Evolutionary conservation across 2,329 filamentous ascomycete genomes (phyloP).

Genomic region (Epichloe hybrida): DNA sequence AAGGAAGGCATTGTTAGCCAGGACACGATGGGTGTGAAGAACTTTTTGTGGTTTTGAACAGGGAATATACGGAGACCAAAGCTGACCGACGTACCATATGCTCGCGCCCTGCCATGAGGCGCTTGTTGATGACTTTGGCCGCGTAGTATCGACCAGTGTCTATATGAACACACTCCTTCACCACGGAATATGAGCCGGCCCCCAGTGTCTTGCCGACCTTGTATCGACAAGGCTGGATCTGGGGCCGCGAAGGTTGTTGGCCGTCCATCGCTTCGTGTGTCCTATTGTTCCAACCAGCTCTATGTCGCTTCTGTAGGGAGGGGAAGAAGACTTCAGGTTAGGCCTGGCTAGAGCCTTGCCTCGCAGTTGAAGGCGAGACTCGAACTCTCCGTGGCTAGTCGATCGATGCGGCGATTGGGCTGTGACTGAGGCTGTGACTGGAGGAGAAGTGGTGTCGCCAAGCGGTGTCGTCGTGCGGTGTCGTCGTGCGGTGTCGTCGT

Average conservation of each 20-base stretch:
- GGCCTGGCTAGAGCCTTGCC: background rate
- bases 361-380: background rate
- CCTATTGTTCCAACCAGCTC: background rate
- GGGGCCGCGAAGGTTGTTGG: constrained; percentile 29
- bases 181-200: constrained; percentile 92
- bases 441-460: background rate
- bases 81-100: constrained; percentile 73
- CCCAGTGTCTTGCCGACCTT: constrained; percentile 97
- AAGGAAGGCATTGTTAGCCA: background rate
- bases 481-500: background rate
- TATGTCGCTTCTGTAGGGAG: background rate
- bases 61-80: background rate
- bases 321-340: background rate
- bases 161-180: constrained; percentile 98
- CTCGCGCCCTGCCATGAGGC: constrained; percentile 90
- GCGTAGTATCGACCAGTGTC: constrained; percentile 97
- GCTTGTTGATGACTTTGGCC: constrained; percentile 98
- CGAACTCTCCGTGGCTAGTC: background rate
- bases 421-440: no score
- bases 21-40: background rate
- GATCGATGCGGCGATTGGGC: background rate
- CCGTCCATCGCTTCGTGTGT: constrained; percentile 11
- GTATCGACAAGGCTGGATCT: constrained; percentile 91
- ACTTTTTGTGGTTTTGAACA: background rate
- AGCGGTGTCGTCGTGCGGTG: background rate